Evolutionary conservation across 441 rosid species (phyloP), one percentile per base, ranked within the genome.

Genomic region (Monsonia emarginata): DNA sequence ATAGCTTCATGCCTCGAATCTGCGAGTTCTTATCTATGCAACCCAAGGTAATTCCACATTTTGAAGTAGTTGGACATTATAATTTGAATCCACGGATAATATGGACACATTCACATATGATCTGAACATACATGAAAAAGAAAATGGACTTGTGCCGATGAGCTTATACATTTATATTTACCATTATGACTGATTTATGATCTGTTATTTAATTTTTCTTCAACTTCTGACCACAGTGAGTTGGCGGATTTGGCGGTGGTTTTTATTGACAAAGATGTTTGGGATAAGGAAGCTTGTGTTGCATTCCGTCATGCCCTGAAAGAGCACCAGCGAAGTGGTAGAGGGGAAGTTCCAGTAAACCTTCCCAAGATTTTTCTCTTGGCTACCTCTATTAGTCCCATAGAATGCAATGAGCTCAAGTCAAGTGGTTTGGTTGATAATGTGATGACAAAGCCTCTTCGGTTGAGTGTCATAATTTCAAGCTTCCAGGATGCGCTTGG

Each of bases 401-500:
- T 52, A 1, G 89, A 88, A 46, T 73, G 78, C 19, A 38, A 63
- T 61, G 82, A 84, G 72, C 82, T 94, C 63, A 83, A 76, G 71
- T 78, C 85, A 11, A 75, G 80, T 54, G 84, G 87, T 70, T 65
- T 80, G 27, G 73, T 85, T 5, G 87, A 91, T 74, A 82, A 81
- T 63, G 78, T 86, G 63, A 70, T 89, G 75, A 76, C 79, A 72
- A 94, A 85, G 78, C 99, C 99, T 22, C 91, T 94, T 65, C 74
- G 88, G 30, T 69, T 84, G 75, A 82, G 88, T 71, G 84, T 78
- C 30, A 70, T 94, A 69, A 76, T 82, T 74, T 69, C 87, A 63
- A 78, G 82, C 76, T 82, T 93, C 81, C 97, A 86, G 77, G 91
- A 90, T 78, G 83, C 81, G 65, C 82, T 91, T 50, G 86, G 85